Base-by-base conservation (phyloP, 2,329 filamentous ascomycete genomes). In the Fusarium begoniae region DNA sequence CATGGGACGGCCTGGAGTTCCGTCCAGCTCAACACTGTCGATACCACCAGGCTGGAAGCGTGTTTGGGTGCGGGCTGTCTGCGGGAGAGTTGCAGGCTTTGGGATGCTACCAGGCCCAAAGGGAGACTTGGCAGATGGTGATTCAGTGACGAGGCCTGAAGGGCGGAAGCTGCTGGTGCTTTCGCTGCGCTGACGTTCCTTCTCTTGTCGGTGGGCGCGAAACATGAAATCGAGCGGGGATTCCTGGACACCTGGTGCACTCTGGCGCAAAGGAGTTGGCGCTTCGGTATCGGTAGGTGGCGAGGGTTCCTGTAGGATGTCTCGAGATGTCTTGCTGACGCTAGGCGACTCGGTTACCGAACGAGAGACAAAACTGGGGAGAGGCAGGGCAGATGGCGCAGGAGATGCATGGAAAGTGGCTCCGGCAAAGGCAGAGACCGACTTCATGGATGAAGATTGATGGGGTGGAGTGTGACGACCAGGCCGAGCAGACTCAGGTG, bases 351-450 rank as follows among this genome's bases (percentile, higher is more conserved):
- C 91, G 8, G 91, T 91, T 18, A 93, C 87, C 1, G 94, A 91
- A 78, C 93, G 95, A 35, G 93, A 92, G 40, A 87, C 90, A 81
- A 98, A 98, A 79, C 93, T 97, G 17, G 96, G 96, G 66, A 98
- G 93, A 2, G 96, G 96, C 38, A 99, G 87, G 30, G 94, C 91
- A 14, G 95, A 97, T 2, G 96, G 93, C 4, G 95, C 96, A 26
- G 96, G 96, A 14, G 96, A 98, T 45, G 95, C 94, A 82, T 98
- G 95, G 82, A 98, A 99, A 10, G 95, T 97, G 40, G 96, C 93
- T 20, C 96, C 96, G 44, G 96, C 96, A 83, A 98, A 99, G 51
- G 92, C 91, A 68, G 90, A 83, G 37, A 82, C 82, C 51, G 87
- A 82, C 79, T 87, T 87, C 73, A 85, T 80, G 37, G 83, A 80